Evolutionary conservation across 257 asterid species (phyloP), one percentile per base, ranked within the genome.

Genomic region (Capsicum chinense): DNA sequence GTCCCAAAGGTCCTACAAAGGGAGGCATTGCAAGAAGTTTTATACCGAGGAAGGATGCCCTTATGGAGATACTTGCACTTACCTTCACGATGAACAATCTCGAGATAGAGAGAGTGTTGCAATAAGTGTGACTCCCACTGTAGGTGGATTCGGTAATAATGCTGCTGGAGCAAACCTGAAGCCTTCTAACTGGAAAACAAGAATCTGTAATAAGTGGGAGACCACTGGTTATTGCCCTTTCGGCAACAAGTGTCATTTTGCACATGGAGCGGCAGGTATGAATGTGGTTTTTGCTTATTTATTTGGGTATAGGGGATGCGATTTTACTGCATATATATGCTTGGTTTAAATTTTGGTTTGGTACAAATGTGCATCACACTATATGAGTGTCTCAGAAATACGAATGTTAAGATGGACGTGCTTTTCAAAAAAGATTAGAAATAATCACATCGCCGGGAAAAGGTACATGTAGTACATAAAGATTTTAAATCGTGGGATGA

Each of bases 201-300:
- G 83, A 83, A 81, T 84, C 80, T 92, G 95, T 89, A 91, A 92
- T 69, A 92, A 92, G 86, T 92, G 93, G 94, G 94, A 92, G 89
- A 88, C 90, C 48, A 91, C 93, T 3, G 95, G 95, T 42, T 92
- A 90, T 69, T 92, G 95, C 62, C 94, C 93, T 6, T 92, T 89
- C 15, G 93, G 92, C 8, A 89, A 85, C 91, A 92, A 92, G 87
- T 92, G 95, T 69, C 93, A 90, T 87, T 92, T 92, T 83, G 93
- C 95, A 86, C 95, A 92, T 86, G 93, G 95, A 79, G 87, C 84
- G 50, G 91, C 90, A 88, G 92, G 95, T 90, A 89, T 80, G 54
- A 52, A 6, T 62, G n/a, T 54, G 56, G 15, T 39, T 48, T 73
- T 68, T 19, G 35, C 59, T 48, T 14, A 2, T 56, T 19, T 10